Base-by-base conservation (phyloP, 768 basidiomycete species). In the Clathrus columnatus region DNA sequence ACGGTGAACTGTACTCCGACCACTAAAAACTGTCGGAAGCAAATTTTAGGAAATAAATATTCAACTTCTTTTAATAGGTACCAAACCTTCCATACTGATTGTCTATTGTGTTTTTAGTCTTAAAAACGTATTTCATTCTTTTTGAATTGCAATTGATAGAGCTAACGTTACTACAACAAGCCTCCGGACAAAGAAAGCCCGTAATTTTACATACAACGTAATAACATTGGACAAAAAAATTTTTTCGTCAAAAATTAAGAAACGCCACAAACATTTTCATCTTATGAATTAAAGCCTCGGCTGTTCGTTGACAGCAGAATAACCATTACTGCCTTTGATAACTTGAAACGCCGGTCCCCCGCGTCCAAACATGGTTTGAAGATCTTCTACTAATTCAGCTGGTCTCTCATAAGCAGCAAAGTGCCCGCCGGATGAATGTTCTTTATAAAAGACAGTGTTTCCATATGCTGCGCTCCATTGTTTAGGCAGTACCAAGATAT, bases 371-470 rank as follows among this genome's bases (percentile, higher is more conserved):
- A 83, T 83, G 60, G 69, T 74, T 27, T 75, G 67, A 47, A 84
- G 48, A 60, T 82, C 82, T 1, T 60, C 69, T 0, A 70, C 81
- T 16, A 84, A 68, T 2, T 65, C 64, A 4, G 73, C 68, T 0
- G 82, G 80, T 43, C 60, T 65, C 59, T 83, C 82, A 57, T 74
- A 62, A 0, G 81, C 73, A 8, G 80, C 77, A 61, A 84, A 83
- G 63, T 83, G 82, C 1, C 82, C 82, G 4, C 82, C 82, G 5
- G 62, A 62, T 1, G 69, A 67, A 50, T 83, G 82, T 16, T 72
- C 67, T 3, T 71, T 66, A 58, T 76, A 71, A 36, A 36, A 36
- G n/a, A 36, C 36, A 36, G n/a, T 36, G n/a, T 66, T 68, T 60
- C 74, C 58, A 48, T 66, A 14, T 51, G 64, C 60, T 28, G 68